Evolutionary conservation across 73 alveolate genomes (phyloP).

Genomic region (Tetrahymena borealis): DNA sequence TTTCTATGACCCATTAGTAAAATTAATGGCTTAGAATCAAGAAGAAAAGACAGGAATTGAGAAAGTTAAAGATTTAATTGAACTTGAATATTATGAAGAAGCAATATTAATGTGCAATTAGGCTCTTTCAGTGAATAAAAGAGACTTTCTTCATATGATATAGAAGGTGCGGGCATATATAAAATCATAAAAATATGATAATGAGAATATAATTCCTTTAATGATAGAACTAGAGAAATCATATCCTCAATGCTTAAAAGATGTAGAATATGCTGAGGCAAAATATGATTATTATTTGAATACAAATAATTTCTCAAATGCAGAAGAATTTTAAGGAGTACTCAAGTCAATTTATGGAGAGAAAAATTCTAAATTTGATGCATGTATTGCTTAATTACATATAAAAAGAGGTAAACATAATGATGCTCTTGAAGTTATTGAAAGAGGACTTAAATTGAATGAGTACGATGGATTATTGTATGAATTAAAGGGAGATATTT

Average conservation of each 20-base stretch:
- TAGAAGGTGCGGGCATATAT: not conserved
- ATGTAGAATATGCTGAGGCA: not conserved
- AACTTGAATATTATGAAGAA: not conserved
- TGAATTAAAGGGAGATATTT: not conserved
- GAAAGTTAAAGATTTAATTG: not conserved
- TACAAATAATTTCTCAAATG: not conserved
- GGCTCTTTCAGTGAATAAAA: not conserved
- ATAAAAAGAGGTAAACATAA: not conserved
- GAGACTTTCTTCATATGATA: not conserved
- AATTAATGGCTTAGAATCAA: not conserved
- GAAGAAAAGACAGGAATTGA: not conserved
- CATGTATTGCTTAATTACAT: not conserved
- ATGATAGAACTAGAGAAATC: not conserved
- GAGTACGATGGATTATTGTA: not conserved
- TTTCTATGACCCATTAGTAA: not conserved
- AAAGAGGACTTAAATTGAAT: not conserved
- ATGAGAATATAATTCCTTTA: not conserved
- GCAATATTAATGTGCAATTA: not conserved
- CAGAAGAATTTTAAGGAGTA: not conserved
- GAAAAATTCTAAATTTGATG: not conserved
- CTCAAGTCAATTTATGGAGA: not conserved
- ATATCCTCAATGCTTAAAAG: not conserved
- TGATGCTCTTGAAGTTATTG: not conserved
- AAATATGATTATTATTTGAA: not conserved
- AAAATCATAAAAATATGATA: not conserved